Conservation (phyloP, 2,329 filamentous ascomycete genomes). For the Alternaria sp. region DNA sequence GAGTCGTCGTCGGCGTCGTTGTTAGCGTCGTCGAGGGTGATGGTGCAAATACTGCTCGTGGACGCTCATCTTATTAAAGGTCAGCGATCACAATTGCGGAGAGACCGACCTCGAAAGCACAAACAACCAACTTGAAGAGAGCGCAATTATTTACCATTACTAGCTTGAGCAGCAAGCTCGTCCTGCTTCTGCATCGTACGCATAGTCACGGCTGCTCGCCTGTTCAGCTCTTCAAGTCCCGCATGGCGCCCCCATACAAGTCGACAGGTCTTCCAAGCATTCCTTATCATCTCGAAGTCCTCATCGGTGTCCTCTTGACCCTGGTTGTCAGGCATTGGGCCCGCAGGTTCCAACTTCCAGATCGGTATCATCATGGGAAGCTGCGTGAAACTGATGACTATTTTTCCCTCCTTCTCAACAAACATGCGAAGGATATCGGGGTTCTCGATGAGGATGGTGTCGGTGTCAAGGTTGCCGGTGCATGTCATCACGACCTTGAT, state of each 20-base stretch:
- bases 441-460: neutral
- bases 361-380: neutral
- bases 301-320: neutral
- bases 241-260: neutral
- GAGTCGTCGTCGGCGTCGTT: neutral
- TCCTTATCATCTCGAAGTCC: neutral
- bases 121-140: neutral
- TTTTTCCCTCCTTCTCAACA: no score
- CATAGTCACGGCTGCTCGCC: no score
- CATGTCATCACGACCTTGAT: neutral
- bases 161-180: neutral
- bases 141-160: neutral
- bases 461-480: neutral
- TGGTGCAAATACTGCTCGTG: neutral
- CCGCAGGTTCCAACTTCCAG: neutral
- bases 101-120: neutral
- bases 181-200: neutral
- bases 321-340: neutral
- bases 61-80: neutral
- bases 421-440: neutral
- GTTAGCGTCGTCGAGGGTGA: neutral
- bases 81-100: neutral
- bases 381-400: neutral
- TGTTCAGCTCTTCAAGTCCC: neutral
- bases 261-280: neutral